Conservation (phyloP, 768 basidiomycete genomes). For the Tylopilus felleus region DNA sequence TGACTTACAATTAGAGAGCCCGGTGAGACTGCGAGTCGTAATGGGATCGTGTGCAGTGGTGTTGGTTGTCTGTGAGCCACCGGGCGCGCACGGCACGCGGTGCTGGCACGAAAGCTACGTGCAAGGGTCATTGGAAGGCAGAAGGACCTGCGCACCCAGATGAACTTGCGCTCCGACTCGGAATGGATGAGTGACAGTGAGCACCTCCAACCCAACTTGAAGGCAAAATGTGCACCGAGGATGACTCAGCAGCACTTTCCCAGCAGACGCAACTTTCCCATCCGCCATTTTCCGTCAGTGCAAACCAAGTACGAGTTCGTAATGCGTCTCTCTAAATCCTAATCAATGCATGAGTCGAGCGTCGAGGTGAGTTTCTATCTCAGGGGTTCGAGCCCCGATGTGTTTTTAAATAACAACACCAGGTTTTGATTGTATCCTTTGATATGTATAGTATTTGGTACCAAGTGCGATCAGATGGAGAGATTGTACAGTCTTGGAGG, state of each 20-base stretch:
- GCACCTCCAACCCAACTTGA: not conserved
- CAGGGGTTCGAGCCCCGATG: no score
- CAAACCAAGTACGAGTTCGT: no score
- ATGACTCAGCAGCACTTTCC: constrained; percentile 18
- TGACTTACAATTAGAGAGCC: constrained; percentile 6
- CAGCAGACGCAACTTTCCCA: not conserved
- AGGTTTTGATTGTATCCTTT: no score
- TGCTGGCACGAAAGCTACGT: constrained; percentile 16
- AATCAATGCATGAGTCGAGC: no score
- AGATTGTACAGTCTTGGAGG: no score
- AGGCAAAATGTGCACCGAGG: constrained; percentile 4
- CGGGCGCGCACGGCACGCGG: constrained; percentile 11
- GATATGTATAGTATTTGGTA: no score
- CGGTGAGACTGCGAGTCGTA: constrained; percentile 2
- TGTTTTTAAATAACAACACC: no score
- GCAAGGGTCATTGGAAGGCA: constrained; percentile 24
- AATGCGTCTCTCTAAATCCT: no score
- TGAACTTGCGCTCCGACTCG: no score
- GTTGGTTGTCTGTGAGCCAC: constrained; percentile 9
- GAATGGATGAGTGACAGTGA: not conserved
- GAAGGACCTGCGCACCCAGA: constrained; percentile 17
- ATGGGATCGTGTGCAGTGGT: constrained; percentile 11
- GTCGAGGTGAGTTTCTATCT: no score
- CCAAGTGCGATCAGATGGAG: no score
- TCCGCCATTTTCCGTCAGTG: no score